These are phyloP conservation scores for Xylaria sp. DNA, from an alignment of 2,329 filamentous ascomycete species.

Conservation along the genomic window DNA sequence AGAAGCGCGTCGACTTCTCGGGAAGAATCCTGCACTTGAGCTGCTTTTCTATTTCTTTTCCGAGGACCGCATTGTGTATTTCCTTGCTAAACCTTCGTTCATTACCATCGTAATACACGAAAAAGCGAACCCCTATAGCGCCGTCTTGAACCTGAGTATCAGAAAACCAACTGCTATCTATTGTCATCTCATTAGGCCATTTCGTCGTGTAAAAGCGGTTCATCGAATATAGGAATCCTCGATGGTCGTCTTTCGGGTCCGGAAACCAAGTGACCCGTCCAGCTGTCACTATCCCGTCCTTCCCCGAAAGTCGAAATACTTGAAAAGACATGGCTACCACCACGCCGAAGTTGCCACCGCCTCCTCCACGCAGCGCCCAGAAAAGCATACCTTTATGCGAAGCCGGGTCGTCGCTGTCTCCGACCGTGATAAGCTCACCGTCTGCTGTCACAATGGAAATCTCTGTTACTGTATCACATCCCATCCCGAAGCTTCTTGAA, in stretches of 20 bases:
- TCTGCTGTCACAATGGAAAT: slow-evolving; percentile 13
- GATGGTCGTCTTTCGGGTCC: slow-evolving; percentile 25
- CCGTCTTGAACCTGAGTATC: slow-evolving; percentile 14
- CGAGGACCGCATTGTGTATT: slow-evolving; percentile 33
- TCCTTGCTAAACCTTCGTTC: slow-evolving; percentile 31
- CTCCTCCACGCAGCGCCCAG: slow-evolving; percentile 55
- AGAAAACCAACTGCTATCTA: slow-evolving; percentile 45
- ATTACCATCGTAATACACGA: slow-evolving; percentile 38
- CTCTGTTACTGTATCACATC: slow-evolving; percentile 11
- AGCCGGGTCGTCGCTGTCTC: slow-evolving; percentile 34
- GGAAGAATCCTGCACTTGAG: slow-evolving; percentile 40
- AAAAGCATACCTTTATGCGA: slow-evolving; percentile 50
- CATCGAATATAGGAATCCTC: slow-evolving; percentile 41
- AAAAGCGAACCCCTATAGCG: slow-evolving; percentile 33
- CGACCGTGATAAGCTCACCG: neutral
- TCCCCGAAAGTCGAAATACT: slow-evolving; percentile 34
- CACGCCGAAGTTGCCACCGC: slow-evolving; percentile 56
- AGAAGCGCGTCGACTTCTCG: slow-evolving; percentile 43
- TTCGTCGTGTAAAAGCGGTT: slow-evolving; percentile 42
- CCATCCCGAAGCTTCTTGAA: slow-evolving; percentile 24
- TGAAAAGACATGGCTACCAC: slow-evolving; percentile 49
- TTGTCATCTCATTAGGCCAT: slow-evolving; percentile 48
- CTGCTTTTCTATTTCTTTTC: slow-evolving; percentile 36
- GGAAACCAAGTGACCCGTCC: slow-evolving; percentile 45
- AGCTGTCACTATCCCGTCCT: slow-evolving; percentile 39